Base-by-base conservation (phyloP, 73 alveolate species). In the Tetrahymena malaccensis region DNA sequence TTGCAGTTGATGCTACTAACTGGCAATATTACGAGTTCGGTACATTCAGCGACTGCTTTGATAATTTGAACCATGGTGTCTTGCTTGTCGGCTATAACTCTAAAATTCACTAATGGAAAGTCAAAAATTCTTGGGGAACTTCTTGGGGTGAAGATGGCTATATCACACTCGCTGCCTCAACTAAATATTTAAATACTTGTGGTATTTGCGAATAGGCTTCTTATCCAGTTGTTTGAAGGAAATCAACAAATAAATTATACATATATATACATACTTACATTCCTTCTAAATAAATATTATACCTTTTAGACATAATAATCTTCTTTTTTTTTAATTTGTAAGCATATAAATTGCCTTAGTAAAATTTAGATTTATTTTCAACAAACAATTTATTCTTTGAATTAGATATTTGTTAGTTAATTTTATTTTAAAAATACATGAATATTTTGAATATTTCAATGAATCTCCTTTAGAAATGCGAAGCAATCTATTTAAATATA, bases 61-160 rank as follows among this genome's bases (percentile, higher is more conserved):
- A 43, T 95, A 93, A 85, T 58, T 58, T 96, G 34, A 93, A 96
- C 34, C 98, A 96, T 94, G 97, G 96, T 43, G 96, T 94, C 43
- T 40, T 94, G 10, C 85, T 94, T 11, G 95, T 94, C n/a, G 96
- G 95, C 27, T 70, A 70, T 21, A 38, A 84, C 25, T 31, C 55
- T 94, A 89, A 58, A 35, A 93, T 89, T 13, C 94, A 95, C 17
- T 70, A 89, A 13, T 96, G 97, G 97, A 95, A 13, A 22, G 94
- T 96, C 27, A 96, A 94, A 70, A 96, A 96, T 70, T 96, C 98
- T 17, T 96, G 97, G 97, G 98, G 98, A 27, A 6, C 97, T 38
- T 43, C 94, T 93, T 96, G 98, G 98, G 98, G 98, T 43, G 97
- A 93, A 55, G 21, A 27, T 31, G 98, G 98, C 25, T 94, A 95